Percentiles rank a stretch among this genome's conserved stretches.
Conservation (phyloP, 1,284 basidiomycete species). For the Cerioporus squamosus region DNA sequence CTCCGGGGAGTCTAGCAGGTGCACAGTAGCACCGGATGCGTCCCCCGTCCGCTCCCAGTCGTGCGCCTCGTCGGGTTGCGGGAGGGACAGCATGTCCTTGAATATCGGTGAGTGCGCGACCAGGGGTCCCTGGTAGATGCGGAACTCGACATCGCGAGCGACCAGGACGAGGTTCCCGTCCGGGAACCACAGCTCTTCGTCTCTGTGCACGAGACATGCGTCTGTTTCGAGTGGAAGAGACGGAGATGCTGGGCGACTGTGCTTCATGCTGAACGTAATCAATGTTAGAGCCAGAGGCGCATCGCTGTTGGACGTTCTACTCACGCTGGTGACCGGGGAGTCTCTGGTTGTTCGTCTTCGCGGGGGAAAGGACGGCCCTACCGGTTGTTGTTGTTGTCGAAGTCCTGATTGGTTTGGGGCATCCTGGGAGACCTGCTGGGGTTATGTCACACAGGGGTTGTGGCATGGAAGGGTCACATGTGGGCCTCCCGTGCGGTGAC, state of each 20-base stretch:
- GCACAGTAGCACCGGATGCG: conserved; percentile 1
- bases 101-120: neutral
- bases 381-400: neutral
- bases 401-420: neutral
- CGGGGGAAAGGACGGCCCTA: neutral
- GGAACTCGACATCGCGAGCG: neutral
- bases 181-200: conserved; percentile 4
- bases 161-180: conserved; percentile 4
- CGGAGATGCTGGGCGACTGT: neutral
- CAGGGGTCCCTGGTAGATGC: conserved; percentile 1
- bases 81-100: neutral
- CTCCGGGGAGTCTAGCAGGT: conserved; percentile 13
- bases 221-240: neutral
- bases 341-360: too few relatives aligned
- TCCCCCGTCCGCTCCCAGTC: neutral
- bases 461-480: conserved; percentile 9
- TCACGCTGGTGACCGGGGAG: too few relatives aligned
- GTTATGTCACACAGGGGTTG: conserved; percentile 1
- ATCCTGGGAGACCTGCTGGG: neutral
- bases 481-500: conserved; percentile 77
- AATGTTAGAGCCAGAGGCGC: neutral
- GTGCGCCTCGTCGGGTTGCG: neutral
- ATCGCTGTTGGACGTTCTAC: neutral
- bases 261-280: neutral
- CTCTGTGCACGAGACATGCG: neutral